Percentiles rank a stretch among this genome's conserved stretches.
Conservation (phyloP, 2,329 filamentous ascomycete genomes). For the Alternaria burnsii region DNA sequence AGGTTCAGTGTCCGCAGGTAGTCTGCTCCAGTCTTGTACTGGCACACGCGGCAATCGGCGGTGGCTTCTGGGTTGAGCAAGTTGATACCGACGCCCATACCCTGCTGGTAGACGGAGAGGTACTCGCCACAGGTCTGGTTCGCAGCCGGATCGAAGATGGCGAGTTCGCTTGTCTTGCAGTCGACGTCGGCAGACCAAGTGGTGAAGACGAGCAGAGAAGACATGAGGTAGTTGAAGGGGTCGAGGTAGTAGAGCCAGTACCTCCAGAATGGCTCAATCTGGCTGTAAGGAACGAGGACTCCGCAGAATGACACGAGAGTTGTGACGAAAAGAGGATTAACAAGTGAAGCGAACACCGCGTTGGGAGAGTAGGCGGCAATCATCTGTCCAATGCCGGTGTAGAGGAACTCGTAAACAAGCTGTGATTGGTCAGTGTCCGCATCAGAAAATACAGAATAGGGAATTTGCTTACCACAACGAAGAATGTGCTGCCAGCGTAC, state of each 20-base stretch:
- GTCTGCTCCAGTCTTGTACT: slow-evolving; percentile 65
- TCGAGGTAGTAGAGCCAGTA: slow-evolving; percentile 51
- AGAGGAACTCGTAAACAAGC: slow-evolving; percentile 63
- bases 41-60: slow-evolving; percentile 66
- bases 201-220: slow-evolving; percentile 50
- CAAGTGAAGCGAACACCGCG: slow-evolving; percentile 62
- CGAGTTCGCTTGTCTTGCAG: slow-evolving; percentile 46
- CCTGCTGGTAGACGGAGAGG: slow-evolving; percentile 61
- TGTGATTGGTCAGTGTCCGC: slow-evolving; percentile 61
- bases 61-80: slow-evolving; percentile 68
- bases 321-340: slow-evolving; percentile 24
- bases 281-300: slow-evolving; percentile 69
- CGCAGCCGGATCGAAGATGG: slow-evolving; percentile 57
- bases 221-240: slow-evolving; percentile 54
- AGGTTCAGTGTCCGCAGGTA: slow-evolving; percentile 68
- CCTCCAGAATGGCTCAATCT: slow-evolving; percentile 74
- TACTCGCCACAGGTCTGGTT: slow-evolving; percentile 67
- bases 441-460: not conserved
- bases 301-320: slow-evolving; percentile 31
- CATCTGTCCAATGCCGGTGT: slow-evolving; percentile 62
- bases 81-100: slow-evolving; percentile 55
- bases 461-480: slow-evolving; percentile 31
- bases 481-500: slow-evolving; percentile 61
- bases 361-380: slow-evolving; percentile 55
- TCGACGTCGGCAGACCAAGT: slow-evolving; percentile 50